phyloP scores from a whole-genome alignment of 2,329 filamentous ascomycete species.

The Stagonosporopsis rhizophila region DNA sequence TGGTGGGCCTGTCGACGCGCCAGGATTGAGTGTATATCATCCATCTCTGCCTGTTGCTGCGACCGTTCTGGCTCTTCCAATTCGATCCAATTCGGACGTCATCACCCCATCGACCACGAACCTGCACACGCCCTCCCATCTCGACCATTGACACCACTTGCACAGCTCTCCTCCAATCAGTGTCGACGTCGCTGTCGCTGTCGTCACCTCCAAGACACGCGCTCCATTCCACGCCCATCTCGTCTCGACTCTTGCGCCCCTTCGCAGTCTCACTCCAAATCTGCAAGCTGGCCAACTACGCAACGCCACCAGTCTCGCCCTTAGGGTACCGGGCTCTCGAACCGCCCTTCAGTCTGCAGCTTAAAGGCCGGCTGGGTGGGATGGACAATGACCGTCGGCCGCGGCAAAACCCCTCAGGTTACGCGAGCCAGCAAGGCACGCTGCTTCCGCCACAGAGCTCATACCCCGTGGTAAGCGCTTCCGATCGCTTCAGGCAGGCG shows the following conservation, averaged over 20 bases:
- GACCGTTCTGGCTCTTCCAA: constrained; percentile 36
- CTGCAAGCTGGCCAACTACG: constrained; percentile 71
- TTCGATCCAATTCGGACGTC: constrained; percentile 40
- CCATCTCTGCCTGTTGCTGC: constrained; percentile 41
- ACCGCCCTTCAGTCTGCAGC: constrained; percentile 64
- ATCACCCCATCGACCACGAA: constrained; percentile 22
- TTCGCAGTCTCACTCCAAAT: constrained; percentile 35
- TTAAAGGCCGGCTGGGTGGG: constrained; percentile 62
- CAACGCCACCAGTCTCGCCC: constrained; percentile 69
- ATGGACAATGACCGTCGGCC: constrained; percentile 80
- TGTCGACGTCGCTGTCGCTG: constrained; percentile 22
- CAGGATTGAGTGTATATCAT: constrained; percentile 49
- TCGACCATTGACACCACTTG: constrained; percentile 19
- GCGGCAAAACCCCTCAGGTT: constrained; percentile 75
- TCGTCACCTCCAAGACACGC: constrained; percentile 16
- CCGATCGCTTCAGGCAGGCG: constrained; percentile 58
- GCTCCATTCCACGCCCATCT: constrained; percentile 9
- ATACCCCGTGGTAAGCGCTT: constrained; percentile 54
- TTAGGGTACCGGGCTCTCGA: constrained; percentile 67
- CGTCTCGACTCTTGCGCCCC: constrained; percentile 25
- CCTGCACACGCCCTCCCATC: constrained; percentile 9
- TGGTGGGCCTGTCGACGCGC: constrained; percentile 46
- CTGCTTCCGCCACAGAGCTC: constrained; percentile 54
- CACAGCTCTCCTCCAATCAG: constrained; percentile 18
- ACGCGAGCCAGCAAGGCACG: constrained; percentile 60